phyloP scores from a whole-genome alignment of 371 early-diverging fungal species.

The Amoeboradix gromovi region DNA sequence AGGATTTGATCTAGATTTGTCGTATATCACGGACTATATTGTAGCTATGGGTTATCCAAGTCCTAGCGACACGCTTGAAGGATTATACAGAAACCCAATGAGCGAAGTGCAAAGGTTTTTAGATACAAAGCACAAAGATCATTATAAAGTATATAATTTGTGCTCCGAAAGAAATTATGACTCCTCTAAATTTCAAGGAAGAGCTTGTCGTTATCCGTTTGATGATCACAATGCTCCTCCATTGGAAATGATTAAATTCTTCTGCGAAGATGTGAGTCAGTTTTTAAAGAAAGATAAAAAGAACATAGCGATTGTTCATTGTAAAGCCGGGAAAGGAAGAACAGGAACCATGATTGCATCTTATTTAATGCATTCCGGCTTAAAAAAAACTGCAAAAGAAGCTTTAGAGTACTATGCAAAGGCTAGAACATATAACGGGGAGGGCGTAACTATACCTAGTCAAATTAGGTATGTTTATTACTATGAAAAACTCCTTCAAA shows the following conservation, averaged over 20 bases:
- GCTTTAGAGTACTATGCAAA: conserved; percentile 24
- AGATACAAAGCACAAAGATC: conserved; percentile 17
- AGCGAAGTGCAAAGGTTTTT: conserved; percentile 28
- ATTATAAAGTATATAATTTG: conserved; percentile 40
- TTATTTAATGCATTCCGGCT: conserved; percentile 18
- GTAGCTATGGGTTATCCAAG: conserved; percentile 43
- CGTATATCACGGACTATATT: conserved; percentile 27
- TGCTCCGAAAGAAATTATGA: conserved; percentile 24
- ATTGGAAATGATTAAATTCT: conserved; percentile 17
- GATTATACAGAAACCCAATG: conserved; percentile 28
- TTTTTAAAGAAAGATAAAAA: conserved; percentile 17
- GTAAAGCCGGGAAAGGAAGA: conserved; percentile 47
- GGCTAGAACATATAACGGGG: conserved; percentile 20
- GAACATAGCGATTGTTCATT: conserved; percentile 35
- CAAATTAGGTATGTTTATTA: conserved; percentile 30
- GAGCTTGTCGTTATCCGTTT: conserved; percentile 24
- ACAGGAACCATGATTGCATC: conserved; percentile 37
- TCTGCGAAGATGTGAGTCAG: conserved; percentile 24
- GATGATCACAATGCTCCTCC: conserved; percentile 37
- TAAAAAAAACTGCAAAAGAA: conserved; percentile 13
- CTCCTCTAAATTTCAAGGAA: conserved; percentile 10
- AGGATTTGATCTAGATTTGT: conserved; percentile 30
- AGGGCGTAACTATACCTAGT: conserved; percentile 36
- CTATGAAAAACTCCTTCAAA: conserved; percentile 15
- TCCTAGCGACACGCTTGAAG: conserved; percentile 25